Evolutionary conservation across 352 stramenopile genomes (phyloP).

Genomic region (Globisporangium echinulatum): DNA sequence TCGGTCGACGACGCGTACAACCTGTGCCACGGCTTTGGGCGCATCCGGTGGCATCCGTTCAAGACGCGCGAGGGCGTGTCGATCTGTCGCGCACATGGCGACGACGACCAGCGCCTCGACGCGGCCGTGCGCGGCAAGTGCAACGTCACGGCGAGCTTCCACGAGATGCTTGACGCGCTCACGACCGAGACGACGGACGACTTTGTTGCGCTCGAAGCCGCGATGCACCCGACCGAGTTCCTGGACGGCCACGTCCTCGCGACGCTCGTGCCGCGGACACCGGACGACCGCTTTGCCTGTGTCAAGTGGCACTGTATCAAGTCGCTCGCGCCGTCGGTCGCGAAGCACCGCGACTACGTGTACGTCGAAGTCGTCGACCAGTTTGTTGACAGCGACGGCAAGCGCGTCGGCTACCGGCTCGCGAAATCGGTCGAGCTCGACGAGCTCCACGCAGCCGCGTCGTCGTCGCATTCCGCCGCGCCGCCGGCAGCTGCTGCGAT

Average conservation of each 20-base stretch:
- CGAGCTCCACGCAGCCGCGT: slow-evolving; percentile 3
- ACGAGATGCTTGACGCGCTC: slow-evolving; percentile 72
- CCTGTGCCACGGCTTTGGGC: slow-evolving; percentile 67
- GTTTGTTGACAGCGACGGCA: slow-evolving; percentile 56
- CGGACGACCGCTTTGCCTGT: slow-evolving; percentile 63
- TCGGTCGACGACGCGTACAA: slow-evolving; percentile 80
- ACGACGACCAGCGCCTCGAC: slow-evolving; percentile 58
- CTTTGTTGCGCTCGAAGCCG: slow-evolving; percentile 56
- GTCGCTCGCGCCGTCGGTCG: slow-evolving; percentile 60
- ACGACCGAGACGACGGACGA: slow-evolving; percentile 64
- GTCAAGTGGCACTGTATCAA: slow-evolving; percentile 81
- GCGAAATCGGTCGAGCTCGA: slow-evolving; percentile 73
- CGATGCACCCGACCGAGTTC: slow-evolving; percentile 69
- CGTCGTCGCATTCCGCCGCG: no score
- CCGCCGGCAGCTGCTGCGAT: no score
- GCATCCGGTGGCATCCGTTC: slow-evolving; percentile 63
- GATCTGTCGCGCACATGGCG: slow-evolving; percentile 56
- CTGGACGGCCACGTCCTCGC: slow-evolving; percentile 72
- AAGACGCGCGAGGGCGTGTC: slow-evolving; percentile 61
- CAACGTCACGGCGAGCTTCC: slow-evolving; percentile 64
- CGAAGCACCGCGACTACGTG: slow-evolving; percentile 76
- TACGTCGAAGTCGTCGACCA: slow-evolving; percentile 82
- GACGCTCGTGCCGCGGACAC: slow-evolving; percentile 58
- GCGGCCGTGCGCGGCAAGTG: slow-evolving; percentile 66
- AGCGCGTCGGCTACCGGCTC: slow-evolving; percentile 61